These are phyloP conservation scores for Salix arbutifolia DNA, from an alignment of 345 rosid species.

Conservation along the genomic window DNA sequence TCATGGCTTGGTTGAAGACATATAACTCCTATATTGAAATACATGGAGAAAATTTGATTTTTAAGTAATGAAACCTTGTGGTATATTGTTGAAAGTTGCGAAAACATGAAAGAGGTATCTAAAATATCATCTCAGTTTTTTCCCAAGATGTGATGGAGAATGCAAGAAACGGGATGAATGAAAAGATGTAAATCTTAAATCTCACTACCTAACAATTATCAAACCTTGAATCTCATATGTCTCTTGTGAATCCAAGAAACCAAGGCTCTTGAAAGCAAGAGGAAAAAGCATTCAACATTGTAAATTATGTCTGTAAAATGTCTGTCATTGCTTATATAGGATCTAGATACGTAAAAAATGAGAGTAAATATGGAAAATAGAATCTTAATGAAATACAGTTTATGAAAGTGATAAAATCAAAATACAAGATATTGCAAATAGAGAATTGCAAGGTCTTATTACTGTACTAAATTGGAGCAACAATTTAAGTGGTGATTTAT, in stretches of 20 bases:
- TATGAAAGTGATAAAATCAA: no score
- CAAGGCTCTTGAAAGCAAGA: neutral
- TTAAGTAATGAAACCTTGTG: neutral
- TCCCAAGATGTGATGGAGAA: neutral
- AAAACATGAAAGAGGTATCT: neutral
- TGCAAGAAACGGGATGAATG: neutral
- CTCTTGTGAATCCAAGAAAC: neutral
- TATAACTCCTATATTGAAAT: neutral
- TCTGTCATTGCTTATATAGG: no score
- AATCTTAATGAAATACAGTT: no score
- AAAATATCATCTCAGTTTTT: neutral
- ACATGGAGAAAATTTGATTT: neutral
- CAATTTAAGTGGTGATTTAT: no score
- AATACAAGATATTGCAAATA: no score
- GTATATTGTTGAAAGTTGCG: neutral
- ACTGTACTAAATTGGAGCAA: no score
- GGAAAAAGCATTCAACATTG: neutral
- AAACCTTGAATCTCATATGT: neutral
- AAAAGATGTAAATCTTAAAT: neutral
- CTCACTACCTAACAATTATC: neutral
- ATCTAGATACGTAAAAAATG: no score
- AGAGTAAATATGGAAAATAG: no score
- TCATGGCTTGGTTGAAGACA: neutral
- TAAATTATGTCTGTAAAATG: no score
- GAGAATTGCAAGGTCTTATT: no score